Percentiles rank a stretch among this genome's conserved stretches.
Evolutionary conservation across 768 basidiomycete genomes (phyloP).

Genomic region (Rhodosporidiobolus sp.): DNA sequence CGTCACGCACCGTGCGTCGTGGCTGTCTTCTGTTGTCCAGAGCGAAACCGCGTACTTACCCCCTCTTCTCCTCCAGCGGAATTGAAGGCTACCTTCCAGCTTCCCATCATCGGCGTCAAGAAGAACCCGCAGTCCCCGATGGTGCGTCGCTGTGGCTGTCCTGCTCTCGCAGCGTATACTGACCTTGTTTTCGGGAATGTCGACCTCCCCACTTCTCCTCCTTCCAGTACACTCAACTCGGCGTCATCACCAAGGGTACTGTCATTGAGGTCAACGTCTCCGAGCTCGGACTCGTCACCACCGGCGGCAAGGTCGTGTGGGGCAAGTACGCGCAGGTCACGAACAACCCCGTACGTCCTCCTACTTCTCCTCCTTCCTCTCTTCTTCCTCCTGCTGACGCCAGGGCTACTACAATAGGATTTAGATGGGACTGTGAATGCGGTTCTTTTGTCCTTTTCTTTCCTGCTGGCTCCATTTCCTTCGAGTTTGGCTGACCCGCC

Average conservation of each 20-base stretch:
- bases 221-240: slow-evolving; percentile 72
- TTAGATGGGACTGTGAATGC: background rate
- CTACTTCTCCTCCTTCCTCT: background rate
- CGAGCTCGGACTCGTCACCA: slow-evolving; percentile 93
- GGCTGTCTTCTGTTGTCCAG: slow-evolving; percentile 5
- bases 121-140: slow-evolving; percentile 99
- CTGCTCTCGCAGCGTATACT: slow-evolving; percentile 47
- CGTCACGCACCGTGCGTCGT: slow-evolving; percentile 86
- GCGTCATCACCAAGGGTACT: slow-evolving; percentile 97
- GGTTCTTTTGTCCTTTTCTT: too few relatives aligned
- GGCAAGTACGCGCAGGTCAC: slow-evolving; percentile 78
- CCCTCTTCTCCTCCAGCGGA: slow-evolving; percentile 63
- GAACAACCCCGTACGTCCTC: slow-evolving; percentile 64
- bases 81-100: slow-evolving; percentile 96
- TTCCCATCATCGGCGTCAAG: slow-evolving; percentile 96
- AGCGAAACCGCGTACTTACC: background rate
- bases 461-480: too few relatives aligned
- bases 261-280: slow-evolving; percentile 95
- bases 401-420: background rate
- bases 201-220: background rate
- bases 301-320: slow-evolving; percentile 75
- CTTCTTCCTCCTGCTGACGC: background rate
- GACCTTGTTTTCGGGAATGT: slow-evolving; percentile 38
- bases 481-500: too few relatives aligned
- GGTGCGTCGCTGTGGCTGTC: slow-evolving; percentile 43